Evolutionary conservation across 345 rosid species (phyloP), one percentile per base, ranked within the genome.

Genomic region (Trapa incisa): DNA sequence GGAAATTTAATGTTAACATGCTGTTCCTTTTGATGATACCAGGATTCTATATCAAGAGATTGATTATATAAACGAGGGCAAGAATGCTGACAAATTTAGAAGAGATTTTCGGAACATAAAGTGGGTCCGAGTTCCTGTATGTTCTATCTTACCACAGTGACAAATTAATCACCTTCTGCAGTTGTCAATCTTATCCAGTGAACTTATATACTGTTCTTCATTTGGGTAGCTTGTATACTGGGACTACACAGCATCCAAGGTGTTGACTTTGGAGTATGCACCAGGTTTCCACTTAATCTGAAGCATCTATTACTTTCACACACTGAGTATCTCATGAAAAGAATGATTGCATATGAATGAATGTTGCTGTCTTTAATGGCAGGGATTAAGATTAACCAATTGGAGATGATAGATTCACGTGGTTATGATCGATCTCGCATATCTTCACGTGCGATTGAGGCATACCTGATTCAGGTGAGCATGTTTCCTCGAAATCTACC

Each of bases 111-210:
- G 98, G 79, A 93, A 93, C 71, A 42, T 80, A 53, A 90, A 86
- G 82, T 93, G 98, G 98, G 94, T 93, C 72, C 86, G 97, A 37
- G 88, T 93, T 67, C 98, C 97, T 43, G 98, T 90, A 85, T 66
- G 96, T 81, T 37, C 6, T 41, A n/a, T 74, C 47, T 70, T 68
- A 50, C 72, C 56, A 75, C 41, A 37, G 67, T 73, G 11, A 39
- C 68, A 38, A 45, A n/a, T 52, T 9, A 22, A 72, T 53, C 39
- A 62, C 22, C 58, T 41, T 47, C 33, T n/a, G 11, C 9, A 33
- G 53, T 42, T 68, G 29, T 71, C 70, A 3, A 7, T 58, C 63
- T 8, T 2, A 12, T 29, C n/a, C 17, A 15, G 36, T 37, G 32
- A 37, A 52, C 67, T 71, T 66, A 35, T 47, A 48, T 68, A 15